Percentiles rank a stretch among this genome's conserved stretches.
Conservation (phyloP, 2,329 filamentous ascomycete species). For the Scedosporium boydii region DNA sequence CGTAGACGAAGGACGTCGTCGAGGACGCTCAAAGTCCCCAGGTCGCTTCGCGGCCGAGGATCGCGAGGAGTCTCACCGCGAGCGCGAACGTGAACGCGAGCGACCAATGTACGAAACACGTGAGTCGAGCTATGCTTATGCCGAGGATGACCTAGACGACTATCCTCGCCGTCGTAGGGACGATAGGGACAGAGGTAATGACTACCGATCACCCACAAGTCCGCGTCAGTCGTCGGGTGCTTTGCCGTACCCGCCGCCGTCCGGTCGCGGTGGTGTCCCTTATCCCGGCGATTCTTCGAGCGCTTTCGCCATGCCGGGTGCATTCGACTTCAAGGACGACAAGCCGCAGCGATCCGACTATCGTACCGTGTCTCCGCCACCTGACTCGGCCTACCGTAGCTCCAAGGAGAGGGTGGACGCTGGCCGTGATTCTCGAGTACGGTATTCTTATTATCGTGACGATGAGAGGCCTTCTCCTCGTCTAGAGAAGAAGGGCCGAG, state of each 20-base stretch:
- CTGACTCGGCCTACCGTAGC: constrained; percentile 24
- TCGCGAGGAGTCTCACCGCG: constrained; percentile 16
- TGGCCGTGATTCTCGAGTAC: constrained; percentile 16
- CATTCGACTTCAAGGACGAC: constrained; percentile 27
- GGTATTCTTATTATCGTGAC: constrained; percentile 9
- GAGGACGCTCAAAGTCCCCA: constrained; percentile 38
- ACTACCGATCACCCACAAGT: not conserved
- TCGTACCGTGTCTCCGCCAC: constrained; percentile 23
- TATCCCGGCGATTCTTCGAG: constrained; percentile 25
- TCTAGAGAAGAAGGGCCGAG: constrained; percentile 14
- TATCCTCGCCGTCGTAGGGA: constrained; percentile 4
- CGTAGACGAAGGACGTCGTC: constrained; percentile 33
- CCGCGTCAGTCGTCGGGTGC: constrained; percentile 19
- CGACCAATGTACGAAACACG: constrained; percentile 26
- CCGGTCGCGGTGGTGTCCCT: constrained; percentile 17
- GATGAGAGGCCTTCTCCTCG: not conserved
- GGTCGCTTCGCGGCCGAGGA: constrained; percentile 20
- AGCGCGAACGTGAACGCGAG: constrained; percentile 15
- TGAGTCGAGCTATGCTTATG: constrained; percentile 31
- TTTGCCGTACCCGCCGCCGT: constrained; percentile 9
- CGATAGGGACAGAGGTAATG: not conserved
- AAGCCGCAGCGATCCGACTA: constrained; percentile 18
- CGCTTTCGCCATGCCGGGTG: constrained; percentile 25
- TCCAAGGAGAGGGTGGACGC: constrained; percentile 24
- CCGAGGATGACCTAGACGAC: constrained; percentile 31